Percentiles rank a stretch among this genome's conserved stretches.
Conservation (phyloP, 2,329 filamentous ascomycete genomes). For the Aspergillus costaricaensis region DNA sequence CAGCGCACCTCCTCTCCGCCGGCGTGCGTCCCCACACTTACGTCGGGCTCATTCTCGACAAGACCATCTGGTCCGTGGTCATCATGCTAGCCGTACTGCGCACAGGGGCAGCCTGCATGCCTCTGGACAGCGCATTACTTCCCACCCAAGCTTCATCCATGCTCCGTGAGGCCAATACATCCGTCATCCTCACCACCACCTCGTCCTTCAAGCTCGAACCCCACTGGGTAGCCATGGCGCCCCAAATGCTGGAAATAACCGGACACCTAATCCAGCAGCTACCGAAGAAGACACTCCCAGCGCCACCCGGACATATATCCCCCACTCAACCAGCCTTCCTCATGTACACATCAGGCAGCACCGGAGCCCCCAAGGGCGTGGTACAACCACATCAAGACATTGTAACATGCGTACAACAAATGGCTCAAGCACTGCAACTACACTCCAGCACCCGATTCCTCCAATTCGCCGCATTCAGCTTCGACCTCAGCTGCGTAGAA, state of each 20-base stretch:
- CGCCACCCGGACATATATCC: neutral
- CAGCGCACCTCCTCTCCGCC: neutral
- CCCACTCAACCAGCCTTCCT: neutral
- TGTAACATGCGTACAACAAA: neutral
- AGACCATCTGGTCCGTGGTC: slow-evolving; percentile 16
- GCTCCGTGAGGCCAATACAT: neutral
- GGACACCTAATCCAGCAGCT: neutral
- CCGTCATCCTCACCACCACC: neutral
- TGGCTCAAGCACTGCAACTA: neutral
- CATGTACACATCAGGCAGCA: slow-evolving; percentile 58
- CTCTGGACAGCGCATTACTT: neutral
- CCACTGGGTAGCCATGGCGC: neutral
- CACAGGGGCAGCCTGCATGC: slow-evolving; percentile 9
- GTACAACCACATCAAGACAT: slow-evolving; percentile 34
- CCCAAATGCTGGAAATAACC: neutral
- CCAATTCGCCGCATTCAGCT: slow-evolving; percentile 2
- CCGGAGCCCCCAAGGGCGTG: slow-evolving; percentile 60
- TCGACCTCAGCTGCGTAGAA: neutral
- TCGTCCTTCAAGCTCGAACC: neutral
- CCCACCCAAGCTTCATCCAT: neutral
- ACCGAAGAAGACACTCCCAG: too few relatives aligned
- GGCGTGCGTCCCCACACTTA: slow-evolving; percentile 9
- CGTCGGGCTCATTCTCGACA: slow-evolving; percentile 16
- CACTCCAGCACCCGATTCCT: neutral
- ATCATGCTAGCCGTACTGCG: slow-evolving; percentile 16